A percentile compares a stretch with the other conserved stretches of the same genome.
Evolutionary conservation across 2,329 filamentous ascomycete species (phyloP).

Genomic region (Pseudocercospora macadamiae): DNA sequence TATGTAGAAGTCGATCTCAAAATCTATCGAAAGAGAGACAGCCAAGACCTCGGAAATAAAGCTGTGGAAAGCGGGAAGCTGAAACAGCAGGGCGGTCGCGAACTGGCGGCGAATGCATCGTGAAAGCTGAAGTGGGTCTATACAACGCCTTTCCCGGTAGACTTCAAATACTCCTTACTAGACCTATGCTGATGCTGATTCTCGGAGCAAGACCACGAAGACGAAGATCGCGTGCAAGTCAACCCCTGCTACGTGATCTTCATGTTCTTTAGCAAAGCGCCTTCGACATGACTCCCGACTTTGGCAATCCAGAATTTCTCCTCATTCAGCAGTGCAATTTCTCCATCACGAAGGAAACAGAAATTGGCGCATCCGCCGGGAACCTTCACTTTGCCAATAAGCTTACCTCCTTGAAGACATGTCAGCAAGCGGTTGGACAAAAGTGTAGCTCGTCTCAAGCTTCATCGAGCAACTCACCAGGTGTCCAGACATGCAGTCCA

Average conservation of each 20-base stretch:
- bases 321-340: constrained; percentile 34
- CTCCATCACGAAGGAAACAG: constrained; percentile 33
- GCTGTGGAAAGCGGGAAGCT: background rate
- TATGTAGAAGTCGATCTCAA: no score
- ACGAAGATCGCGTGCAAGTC: background rate
- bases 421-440: background rate
- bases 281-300: constrained; percentile 24
- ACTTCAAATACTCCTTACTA: no score
- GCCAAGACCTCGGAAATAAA: background rate
- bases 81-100: background rate
- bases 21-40: no score
- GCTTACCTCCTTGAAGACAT: constrained; percentile 38
- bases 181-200: no score
- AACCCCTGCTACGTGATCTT: constrained; percentile 21
- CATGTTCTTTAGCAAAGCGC: constrained; percentile 34
- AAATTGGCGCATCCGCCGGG: constrained; percentile 43
- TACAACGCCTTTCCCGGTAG: background rate
- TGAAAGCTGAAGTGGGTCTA: background rate
- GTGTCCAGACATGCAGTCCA: constrained; percentile 58
- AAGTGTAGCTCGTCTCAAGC: background rate
- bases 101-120: constrained; percentile 1
- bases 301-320: constrained; percentile 31
- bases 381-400: constrained; percentile 62
- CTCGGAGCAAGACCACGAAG: no score
- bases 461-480: constrained; percentile 28